A percentile compares a stretch with the other conserved stretches of the same genome.
These are phyloP conservation scores for Cryphonectria nitschkei DNA, from an alignment of 2,329 filamentous ascomycete genomes.

Conservation along the genomic window DNA sequence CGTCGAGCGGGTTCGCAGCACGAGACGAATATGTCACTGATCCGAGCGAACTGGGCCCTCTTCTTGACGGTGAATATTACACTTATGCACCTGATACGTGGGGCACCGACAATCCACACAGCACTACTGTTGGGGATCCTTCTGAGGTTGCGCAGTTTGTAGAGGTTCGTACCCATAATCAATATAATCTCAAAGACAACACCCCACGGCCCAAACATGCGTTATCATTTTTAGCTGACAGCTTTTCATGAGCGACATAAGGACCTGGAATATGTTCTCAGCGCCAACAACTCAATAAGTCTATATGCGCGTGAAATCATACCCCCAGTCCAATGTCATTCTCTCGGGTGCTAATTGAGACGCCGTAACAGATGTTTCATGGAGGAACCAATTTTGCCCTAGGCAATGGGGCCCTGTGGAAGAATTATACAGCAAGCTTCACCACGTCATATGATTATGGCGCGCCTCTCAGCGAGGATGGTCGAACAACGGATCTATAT, in stretches of 20 bases:
- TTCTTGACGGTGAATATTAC: slow-evolving; percentile 55
- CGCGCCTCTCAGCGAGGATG: slow-evolving; percentile 53
- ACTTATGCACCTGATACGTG: slow-evolving; percentile 49
- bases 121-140: slow-evolving; percentile 37
- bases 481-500: slow-evolving; percentile 50
- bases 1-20: slow-evolving; percentile 43
- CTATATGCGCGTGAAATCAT: slow-evolving; percentile 40
- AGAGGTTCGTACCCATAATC: neutral
- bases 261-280: slow-evolving; percentile 44
- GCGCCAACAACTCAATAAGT: slow-evolving; percentile 48
- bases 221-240: neutral
- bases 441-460: slow-evolving; percentile 56
- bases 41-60: slow-evolving; percentile 46
- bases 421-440: slow-evolving; percentile 44
- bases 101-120: slow-evolving; percentile 44
- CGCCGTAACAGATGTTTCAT: slow-evolving; percentile 47
- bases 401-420: slow-evolving; percentile 50
- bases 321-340: too few species aligned
- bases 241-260: neutral
- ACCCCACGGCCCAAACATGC: too few species aligned
- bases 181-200: neutral
- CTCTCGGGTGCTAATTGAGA: neutral
- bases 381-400: slow-evolving; percentile 56
- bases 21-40: slow-evolving; percentile 49
- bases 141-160: slow-evolving; percentile 35